These are phyloP conservation scores for Juglanconis sp. DNA, from an alignment of 2,329 filamentous ascomycete genomes.

Conservation along the genomic window DNA sequence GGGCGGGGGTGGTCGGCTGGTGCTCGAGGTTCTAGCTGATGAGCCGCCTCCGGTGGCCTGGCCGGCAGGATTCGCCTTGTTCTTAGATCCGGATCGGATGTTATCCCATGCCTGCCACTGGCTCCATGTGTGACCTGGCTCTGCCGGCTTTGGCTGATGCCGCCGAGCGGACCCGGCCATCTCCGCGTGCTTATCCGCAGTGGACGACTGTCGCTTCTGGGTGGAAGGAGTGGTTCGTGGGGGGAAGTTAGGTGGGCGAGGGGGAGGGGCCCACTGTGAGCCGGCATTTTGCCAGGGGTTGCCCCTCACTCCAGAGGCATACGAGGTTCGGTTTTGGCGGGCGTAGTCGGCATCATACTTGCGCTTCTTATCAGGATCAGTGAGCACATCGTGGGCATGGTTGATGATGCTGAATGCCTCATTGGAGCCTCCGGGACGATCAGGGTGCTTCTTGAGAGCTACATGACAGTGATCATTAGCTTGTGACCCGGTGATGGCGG, in stretches of 20 bases:
- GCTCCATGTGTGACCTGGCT: conserved; percentile 22
- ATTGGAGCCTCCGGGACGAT: conserved; percentile 75
- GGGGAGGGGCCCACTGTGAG: conserved; percentile 49
- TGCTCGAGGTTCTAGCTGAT: conserved; percentile 10
- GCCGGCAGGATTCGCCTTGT: conserved; percentile 18
- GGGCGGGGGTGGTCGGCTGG: conserved; percentile 2
- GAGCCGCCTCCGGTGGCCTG: conserved; percentile 17
- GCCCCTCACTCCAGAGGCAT: conserved; percentile 53
- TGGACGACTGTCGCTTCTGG: conserved; percentile 21
- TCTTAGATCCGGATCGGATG: conserved; percentile 26
- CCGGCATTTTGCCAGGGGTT: conserved; percentile 54
- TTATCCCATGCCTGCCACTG: conserved; percentile 32
- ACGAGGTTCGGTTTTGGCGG: conserved; percentile 44
- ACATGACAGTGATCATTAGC: conserved; percentile 1
- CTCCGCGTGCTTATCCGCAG: conserved; percentile 16
- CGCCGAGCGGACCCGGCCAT: conserved; percentile 21
- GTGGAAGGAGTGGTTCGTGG: conserved; percentile 22
- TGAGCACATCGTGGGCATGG: conserved; percentile 74
- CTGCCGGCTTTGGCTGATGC: conserved; percentile 17
- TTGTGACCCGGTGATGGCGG: background rate
- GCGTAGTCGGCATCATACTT: conserved; percentile 51
- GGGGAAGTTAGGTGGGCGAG: conserved; percentile 28
- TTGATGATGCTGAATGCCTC: conserved; percentile 87
- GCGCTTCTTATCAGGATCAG: conserved; percentile 46
- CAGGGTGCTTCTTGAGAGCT: conserved; percentile 85